Percentiles rank a stretch among this genome's conserved stretches.
phyloP scores from a whole-genome alignment of 306 rosid species.

The Prunus kanzakura region DNA sequence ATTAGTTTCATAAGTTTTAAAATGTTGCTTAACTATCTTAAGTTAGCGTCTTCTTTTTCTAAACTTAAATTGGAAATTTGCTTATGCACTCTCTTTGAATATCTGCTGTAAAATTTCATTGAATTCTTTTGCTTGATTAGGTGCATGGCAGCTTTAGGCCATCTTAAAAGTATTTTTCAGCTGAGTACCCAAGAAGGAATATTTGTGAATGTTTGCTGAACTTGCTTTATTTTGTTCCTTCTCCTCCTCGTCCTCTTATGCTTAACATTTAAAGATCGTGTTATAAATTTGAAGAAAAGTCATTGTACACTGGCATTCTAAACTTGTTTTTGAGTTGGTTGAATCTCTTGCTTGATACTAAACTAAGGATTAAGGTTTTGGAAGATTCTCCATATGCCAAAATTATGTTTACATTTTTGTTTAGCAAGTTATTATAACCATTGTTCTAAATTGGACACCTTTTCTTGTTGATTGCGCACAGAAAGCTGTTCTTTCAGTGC shows the following conservation, averaged over 20 bases:
- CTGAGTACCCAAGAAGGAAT: not conserved
- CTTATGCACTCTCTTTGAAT: not conserved
- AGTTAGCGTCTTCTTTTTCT: no score
- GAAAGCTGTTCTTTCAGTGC: slow-evolving; percentile 96
- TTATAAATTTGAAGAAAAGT: no score
- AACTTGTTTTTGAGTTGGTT: no score
- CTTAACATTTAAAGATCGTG: no score
- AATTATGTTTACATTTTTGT: slow-evolving; percentile 10
- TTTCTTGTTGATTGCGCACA: slow-evolving; percentile 48
- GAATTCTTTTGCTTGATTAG: not conserved
- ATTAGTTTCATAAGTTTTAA: no score
- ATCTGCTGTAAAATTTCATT: not conserved
- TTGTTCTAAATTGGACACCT: slow-evolving; percentile 29
- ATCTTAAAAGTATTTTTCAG: not conserved
- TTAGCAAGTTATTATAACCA: slow-evolving; percentile 3
- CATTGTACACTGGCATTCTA: no score
- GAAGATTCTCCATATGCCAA: not conserved
- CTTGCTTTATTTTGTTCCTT: not conserved
- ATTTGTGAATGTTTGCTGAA: not conserved
- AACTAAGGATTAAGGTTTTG: not conserved
- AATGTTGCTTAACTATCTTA: no score
- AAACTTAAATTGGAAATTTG: no score
- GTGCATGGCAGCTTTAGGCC: not conserved
- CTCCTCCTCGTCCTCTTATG: not conserved
- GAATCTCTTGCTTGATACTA: no score